Percentiles rank a stretch among this genome's conserved stretches.
Evolutionary conservation across 1,139 yeast genomes (phyloP).

Genomic region (Geotrichum australiense): DNA sequence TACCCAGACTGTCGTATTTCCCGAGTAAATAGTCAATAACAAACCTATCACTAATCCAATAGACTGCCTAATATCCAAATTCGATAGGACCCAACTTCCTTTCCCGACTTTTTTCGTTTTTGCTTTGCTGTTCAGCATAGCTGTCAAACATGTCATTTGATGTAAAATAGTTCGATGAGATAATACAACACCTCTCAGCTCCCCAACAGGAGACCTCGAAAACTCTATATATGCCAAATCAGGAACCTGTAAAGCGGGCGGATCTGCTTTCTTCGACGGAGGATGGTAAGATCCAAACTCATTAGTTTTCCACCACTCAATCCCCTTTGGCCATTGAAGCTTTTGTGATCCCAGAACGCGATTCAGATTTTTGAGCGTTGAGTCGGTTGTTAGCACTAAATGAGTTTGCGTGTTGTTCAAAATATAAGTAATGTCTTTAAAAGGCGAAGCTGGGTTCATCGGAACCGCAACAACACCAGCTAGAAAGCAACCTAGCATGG

Average conservation of each 20-base stretch:
- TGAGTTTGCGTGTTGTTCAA: constrained; percentile 71
- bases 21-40: constrained; percentile 74
- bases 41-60: constrained; percentile 82
- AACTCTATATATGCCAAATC: constrained; percentile 93
- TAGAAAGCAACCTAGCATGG: constrained; percentile 83
- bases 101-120: constrained; percentile 4
- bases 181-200: constrained; percentile 85
- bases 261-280: constrained; percentile 51
- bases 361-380: constrained; percentile 65
- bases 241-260: constrained; percentile 60
- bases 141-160: constrained; percentile 73
- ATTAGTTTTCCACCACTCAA: constrained; percentile 76
- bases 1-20: constrained; percentile 75
- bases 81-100: constrained; percentile 31
- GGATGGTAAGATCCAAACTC: constrained; percentile 72
- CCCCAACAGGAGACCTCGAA: constrained; percentile 85
- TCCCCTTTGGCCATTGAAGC: constrained; percentile 49
- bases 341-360: constrained; percentile 43
- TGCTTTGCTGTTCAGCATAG: constrained; percentile 42
- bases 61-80: constrained; percentile 79
- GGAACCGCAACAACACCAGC: constrained; percentile 97
- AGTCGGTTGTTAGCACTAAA: constrained; percentile 73
- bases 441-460: constrained; percentile 59
- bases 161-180: constrained; percentile 82
- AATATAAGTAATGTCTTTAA: constrained; percentile 65